phyloP scores from a whole-genome alignment of 257 asterid species.

The Eucommia ulmoides region DNA sequence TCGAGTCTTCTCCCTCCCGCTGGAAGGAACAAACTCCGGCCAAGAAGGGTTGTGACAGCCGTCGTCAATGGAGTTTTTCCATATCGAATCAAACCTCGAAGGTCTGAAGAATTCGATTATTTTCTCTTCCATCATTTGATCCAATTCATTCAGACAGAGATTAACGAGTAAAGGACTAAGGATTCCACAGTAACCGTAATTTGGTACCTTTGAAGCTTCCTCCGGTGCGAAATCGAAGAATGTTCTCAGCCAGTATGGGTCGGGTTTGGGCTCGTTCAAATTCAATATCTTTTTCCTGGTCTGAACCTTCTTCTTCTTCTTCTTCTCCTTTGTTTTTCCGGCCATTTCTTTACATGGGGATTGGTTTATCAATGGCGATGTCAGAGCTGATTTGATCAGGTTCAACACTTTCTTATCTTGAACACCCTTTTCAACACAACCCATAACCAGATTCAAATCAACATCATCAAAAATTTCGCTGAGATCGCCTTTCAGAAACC shows the following conservation, averaged over 20 bases:
- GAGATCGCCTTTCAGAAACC: constrained; percentile 84
- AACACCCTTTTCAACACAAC: constrained; percentile 39
- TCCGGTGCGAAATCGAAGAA: constrained; percentile 82
- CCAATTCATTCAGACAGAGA: constrained; percentile 63
- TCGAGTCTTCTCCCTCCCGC: constrained; percentile 76
- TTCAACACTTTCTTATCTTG: constrained; percentile 67
- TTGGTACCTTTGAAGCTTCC: constrained; percentile 82
- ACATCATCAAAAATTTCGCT: constrained; percentile 37
- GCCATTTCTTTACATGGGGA: constrained; percentile 11
- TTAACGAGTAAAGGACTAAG: constrained; percentile 78
- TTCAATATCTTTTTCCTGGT: constrained; percentile 68
- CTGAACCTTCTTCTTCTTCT: constrained; percentile 51
- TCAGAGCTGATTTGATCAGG: constrained; percentile 58
- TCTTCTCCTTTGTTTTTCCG: constrained; percentile 25
- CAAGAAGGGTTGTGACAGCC: constrained; percentile 96
- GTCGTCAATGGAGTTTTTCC: constrained; percentile 77
- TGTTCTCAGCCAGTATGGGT: constrained; percentile 85
- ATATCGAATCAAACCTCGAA: constrained; percentile 56
- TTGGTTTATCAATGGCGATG: constrained; percentile 12
- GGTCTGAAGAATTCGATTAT: constrained; percentile 62
- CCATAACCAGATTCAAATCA: constrained; percentile 36
- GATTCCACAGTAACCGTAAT: constrained; percentile 73
- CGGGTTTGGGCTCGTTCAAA: constrained; percentile 82
- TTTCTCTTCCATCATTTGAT: constrained; percentile 60
- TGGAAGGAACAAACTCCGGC: constrained; percentile 95